Evolutionary conservation across 805 yeast genomes (phyloP).

Genomic region (Yarrowia alimentaria): DNA sequence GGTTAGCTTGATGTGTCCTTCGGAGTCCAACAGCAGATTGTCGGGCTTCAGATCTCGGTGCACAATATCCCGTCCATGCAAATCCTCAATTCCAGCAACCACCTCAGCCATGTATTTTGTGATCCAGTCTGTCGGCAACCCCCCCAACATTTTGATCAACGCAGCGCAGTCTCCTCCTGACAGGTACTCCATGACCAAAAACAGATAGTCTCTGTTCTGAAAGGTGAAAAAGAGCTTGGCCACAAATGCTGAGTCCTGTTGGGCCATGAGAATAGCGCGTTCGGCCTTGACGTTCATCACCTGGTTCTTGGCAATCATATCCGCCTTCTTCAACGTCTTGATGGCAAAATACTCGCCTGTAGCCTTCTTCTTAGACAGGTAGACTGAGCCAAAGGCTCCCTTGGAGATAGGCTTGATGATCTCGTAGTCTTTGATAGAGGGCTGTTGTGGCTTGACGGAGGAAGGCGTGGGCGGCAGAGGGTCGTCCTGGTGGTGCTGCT

Average conservation of each 20-base stretch:
- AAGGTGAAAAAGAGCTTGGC: slow-evolving; percentile 86
- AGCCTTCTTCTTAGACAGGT: slow-evolving; percentile 71
- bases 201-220: slow-evolving; percentile 82
- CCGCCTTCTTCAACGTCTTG: slow-evolving; percentile 84
- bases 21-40: slow-evolving; percentile 76
- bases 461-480: slow-evolving; percentile 64
- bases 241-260: slow-evolving; percentile 87
- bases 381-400: slow-evolving; percentile 97
- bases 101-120: slow-evolving; percentile 84
- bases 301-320: slow-evolving; percentile 97
- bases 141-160: slow-evolving; percentile 74
- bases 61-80: slow-evolving; percentile 84
- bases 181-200: slow-evolving; percentile 92
- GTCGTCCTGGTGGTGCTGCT: slow-evolving; percentile 35
- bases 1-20: slow-evolving; percentile 88
- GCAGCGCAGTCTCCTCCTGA: slow-evolving; percentile 97
- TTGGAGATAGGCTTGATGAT: slow-evolving; percentile 89
- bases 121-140: slow-evolving; percentile 78
- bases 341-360: slow-evolving; percentile 97
- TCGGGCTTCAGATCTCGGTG: slow-evolving; percentile 97
- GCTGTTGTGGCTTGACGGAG: slow-evolving; percentile 57
- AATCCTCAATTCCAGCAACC: slow-evolving; percentile 82
- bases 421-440: slow-evolving; percentile 84
- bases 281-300: slow-evolving; percentile 92
- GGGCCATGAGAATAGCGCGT: slow-evolving; percentile 97